These are phyloP conservation scores for Eragrostis nindensis DNA, from an alignment of 176 grass and related monocot genomes.

Conservation along the genomic window DNA sequence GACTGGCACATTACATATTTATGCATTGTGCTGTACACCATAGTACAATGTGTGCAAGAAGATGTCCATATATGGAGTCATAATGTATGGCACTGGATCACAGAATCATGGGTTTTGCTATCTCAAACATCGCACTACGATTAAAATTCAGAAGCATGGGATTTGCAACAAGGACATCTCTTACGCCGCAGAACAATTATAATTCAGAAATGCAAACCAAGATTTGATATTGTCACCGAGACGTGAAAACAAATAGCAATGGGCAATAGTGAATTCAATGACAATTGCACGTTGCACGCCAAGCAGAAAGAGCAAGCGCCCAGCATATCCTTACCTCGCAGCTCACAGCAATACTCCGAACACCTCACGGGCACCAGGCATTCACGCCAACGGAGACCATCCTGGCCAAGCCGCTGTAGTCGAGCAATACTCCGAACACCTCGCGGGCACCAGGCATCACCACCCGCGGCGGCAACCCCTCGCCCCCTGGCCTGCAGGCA, in stretches of 20 bases:
- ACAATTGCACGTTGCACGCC: not conserved
- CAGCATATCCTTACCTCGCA: conserved; percentile 1
- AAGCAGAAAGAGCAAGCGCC: not conserved
- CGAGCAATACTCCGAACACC: conserved; percentile 28
- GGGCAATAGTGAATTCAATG: not conserved
- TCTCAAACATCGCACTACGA: not conserved
- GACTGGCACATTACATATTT: not conserved
- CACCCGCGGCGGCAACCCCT: not conserved
- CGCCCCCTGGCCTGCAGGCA: not conserved
- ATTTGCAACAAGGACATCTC: not conserved
- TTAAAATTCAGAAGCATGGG: not conserved
- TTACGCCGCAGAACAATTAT: not conserved
- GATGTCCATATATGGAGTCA: no score
- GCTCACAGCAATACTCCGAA: not conserved
- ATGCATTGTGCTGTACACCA: not conserved
- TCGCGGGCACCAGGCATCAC: conserved; percentile 24
- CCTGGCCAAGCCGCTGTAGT: not conserved
- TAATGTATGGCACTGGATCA: no score
- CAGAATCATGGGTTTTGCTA: not conserved
- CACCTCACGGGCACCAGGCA: no score
- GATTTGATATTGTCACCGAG: not conserved
- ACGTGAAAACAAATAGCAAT: not conserved
- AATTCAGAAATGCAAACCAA: not conserved
- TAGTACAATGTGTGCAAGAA: not conserved
- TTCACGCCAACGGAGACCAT: not conserved